Evolutionary conservation across 192 early-diverging fungal genomes (phyloP), one percentile per base, ranked within the genome.

Genomic region (Fimicolochytrium jonesii): DNA sequence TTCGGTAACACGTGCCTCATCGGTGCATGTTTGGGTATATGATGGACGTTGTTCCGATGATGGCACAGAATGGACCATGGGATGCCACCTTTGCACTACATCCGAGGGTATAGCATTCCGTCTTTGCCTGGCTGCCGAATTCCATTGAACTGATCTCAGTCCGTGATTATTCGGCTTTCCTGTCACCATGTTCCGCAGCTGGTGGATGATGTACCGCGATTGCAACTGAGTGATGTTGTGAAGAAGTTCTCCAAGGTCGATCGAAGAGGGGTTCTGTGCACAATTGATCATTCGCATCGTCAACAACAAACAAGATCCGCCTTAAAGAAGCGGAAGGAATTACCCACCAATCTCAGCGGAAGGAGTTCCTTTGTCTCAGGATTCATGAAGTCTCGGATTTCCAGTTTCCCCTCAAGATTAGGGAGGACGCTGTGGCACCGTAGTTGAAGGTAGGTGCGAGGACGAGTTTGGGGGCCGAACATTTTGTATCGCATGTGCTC

Each of bases 401-500:
- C 25, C 4, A 11, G 15, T 4, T 30, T 23, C 6, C 57, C 57
- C 18, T 20, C 29, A 15, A 46, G 28, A 32, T 55, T 52, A 46
- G 62, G 62, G 15, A 55, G 26, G 1, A 55, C 49, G 7, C 10
- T 44, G 31, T 64, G 44, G 52, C 52, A 36, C 4, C 31, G 23
- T 20, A 64, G 41, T 29, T 55, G 36, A 34, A 64, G 32, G 7
- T 33, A 23, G 0, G 28, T 17, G 4, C 30, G 35, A 6, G 35
- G 39, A 15, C 62, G 51, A n/a, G 32, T 31, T 6, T 13, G 22
- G 39, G 53, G 51, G 34, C 62, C 62, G 31, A 64, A 64, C 43
- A 64, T 15, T 11, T 25, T 35, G 46, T 45, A 45, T 2, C 46
- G 17, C 7, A 61, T 42, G 33, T 25, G 39, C 10, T 37, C 50